phyloP scores from a whole-genome alignment of 768 basidiomycete genomes.

The Naganishia kalamii region DNA sequence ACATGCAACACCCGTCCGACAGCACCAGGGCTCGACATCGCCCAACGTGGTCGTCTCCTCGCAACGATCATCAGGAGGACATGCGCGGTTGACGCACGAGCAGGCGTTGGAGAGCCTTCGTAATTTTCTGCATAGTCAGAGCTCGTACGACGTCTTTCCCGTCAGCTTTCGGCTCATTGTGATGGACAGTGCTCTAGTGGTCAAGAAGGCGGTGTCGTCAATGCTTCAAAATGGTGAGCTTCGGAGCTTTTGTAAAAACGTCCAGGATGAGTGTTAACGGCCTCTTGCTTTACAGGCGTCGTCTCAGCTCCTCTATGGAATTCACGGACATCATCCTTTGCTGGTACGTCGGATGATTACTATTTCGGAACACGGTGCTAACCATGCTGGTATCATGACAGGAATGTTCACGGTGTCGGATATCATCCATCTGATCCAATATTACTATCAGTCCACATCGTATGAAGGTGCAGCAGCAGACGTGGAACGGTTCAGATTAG shows the following conservation, averaged over 20 bases:
- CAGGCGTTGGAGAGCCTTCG: constrained; percentile 57
- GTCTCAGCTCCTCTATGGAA: constrained; percentile 98
- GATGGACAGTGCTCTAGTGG: constrained; percentile 88
- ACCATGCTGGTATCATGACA: constrained; percentile 17
- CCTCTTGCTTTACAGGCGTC: constrained; percentile 58
- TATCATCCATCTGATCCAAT: constrained; percentile 98
- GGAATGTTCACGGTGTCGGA: constrained; percentile 99
- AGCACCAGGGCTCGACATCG: not conserved
- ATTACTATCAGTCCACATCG: constrained; percentile 81
- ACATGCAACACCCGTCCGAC: not conserved
- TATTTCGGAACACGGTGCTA: not conserved
- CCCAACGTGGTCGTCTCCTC: not conserved
- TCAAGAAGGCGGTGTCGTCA: constrained; percentile 75
- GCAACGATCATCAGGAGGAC: not conserved
- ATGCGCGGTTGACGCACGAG: constrained; percentile 35
- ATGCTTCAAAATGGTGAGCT: constrained; percentile 62
- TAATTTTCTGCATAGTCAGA: constrained; percentile 72
- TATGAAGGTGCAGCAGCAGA: constrained; percentile 80
- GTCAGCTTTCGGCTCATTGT: constrained; percentile 95
- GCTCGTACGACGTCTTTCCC: constrained; percentile 92
- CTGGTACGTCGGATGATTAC: constrained; percentile 44
- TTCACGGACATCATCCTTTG: constrained; percentile 83
- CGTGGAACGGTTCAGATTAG: constrained; percentile 84
- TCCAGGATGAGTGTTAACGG: not conserved
- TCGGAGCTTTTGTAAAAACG: not conserved